phyloP scores from a whole-genome alignment of 805 yeast genomes.

The Sugiyamaella valdiviana region DNA sequence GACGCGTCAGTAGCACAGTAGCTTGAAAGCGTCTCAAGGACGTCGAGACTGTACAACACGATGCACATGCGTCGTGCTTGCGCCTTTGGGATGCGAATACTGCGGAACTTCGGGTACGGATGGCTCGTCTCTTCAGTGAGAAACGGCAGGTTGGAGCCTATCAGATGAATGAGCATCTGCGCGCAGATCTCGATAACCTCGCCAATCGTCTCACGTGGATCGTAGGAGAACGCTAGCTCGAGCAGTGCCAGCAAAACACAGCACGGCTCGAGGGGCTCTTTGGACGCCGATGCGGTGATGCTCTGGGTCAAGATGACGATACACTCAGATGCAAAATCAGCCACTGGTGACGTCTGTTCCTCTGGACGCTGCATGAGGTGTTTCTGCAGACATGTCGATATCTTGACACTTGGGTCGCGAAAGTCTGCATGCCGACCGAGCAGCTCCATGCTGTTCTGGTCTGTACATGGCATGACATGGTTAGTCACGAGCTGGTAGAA shows the following conservation, averaged over 20 bases:
- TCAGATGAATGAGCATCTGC: not conserved
- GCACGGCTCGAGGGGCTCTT: not conserved
- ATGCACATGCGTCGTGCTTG: conserved; percentile 1
- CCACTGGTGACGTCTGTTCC: not conserved
- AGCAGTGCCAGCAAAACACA: conserved; percentile 2
- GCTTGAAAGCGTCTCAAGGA: conserved; percentile 7
- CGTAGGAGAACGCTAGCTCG: conserved; percentile 1
- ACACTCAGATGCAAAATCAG: not conserved
- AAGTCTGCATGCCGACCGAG: not conserved
- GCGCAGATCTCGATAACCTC: not conserved
- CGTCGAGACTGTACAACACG: conserved; percentile 7
- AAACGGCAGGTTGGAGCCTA: not conserved
- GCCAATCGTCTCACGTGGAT: not conserved
- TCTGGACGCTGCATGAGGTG: not conserved
- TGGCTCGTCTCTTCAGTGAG: not conserved
- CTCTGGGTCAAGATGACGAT: not conserved
- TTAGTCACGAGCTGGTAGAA: not conserved
- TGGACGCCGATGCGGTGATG: not conserved
- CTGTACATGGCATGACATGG: not conserved
- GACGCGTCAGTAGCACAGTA: not conserved
- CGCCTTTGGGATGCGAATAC: not conserved
- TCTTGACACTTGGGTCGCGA: not conserved
- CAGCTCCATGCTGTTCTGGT: not conserved
- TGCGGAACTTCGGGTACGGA: conserved; percentile 8
- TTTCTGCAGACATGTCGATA: not conserved